Conservation (phyloP, 441 rosid genomes). For the Hura crepitans region DNA sequence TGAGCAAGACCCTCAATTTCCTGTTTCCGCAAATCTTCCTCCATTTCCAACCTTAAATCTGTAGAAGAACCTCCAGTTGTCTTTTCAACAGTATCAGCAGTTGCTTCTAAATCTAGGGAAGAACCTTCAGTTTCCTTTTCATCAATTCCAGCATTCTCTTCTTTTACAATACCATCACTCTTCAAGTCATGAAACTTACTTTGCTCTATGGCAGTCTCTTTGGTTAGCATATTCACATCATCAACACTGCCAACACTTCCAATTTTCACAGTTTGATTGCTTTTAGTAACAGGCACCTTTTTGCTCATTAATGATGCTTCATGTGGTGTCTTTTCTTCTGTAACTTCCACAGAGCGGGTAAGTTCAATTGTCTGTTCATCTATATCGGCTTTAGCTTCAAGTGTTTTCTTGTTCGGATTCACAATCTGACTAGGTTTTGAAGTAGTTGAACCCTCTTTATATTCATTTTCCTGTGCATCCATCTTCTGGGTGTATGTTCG, state of each 20-base stretch:
- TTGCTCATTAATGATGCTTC: constrained; percentile 22
- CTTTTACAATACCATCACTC: constrained; percentile 24
- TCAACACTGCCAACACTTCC: constrained; percentile 32
- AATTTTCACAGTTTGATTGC: constrained; percentile 28
- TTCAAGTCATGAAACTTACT: constrained; percentile 20
- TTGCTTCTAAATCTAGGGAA: constrained; percentile 28
- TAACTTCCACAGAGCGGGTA: constrained; percentile 27
- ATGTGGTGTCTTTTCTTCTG: constrained; percentile 24
- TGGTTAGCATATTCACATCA: constrained; percentile 14
- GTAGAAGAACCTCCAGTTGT: constrained; percentile 33
- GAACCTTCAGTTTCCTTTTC: constrained; percentile 28
- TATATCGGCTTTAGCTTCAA: constrained; percentile 29
- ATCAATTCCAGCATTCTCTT: constrained; percentile 19
- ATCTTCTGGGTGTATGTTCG: constrained; percentile 44
- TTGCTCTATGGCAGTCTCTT: constrained; percentile 18
- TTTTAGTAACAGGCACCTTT: constrained; percentile 18
- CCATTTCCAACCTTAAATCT: constrained; percentile 34
- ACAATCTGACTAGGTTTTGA: constrained; percentile 27
- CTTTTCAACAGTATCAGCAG: constrained; percentile 19
- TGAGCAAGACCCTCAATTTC: constrained; percentile 54
- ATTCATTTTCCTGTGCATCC: constrained; percentile 38
- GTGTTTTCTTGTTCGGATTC: constrained; percentile 25
- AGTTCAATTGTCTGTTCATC: constrained; percentile 34
- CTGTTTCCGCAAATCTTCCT: constrained; percentile 37
- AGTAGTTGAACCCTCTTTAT: constrained; percentile 40